phyloP scores from a whole-genome alignment of 495 filamentous ascomycete genomes.

The Penicillium coffeae region DNA sequence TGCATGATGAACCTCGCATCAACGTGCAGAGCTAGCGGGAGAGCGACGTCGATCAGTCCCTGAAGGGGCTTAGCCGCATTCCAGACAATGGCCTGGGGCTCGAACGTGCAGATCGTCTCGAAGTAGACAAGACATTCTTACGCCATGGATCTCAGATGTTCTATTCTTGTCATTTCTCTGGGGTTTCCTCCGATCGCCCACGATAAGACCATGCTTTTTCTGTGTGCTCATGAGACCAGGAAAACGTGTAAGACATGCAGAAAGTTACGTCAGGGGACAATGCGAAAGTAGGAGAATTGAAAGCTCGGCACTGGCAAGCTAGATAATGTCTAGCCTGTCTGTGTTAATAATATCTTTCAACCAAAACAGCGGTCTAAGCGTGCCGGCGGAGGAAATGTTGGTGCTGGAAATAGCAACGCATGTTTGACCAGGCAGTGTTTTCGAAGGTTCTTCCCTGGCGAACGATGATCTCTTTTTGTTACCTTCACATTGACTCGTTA shows the following conservation, averaged over 20 bases:
- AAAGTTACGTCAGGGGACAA: constrained; percentile 1
- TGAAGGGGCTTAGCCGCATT: constrained; percentile 20
- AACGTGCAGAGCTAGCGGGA: constrained; percentile 10
- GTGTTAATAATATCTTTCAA: too few species aligned
- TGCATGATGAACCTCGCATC: constrained; percentile 24
- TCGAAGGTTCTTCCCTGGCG: not conserved
- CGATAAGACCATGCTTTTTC: not conserved
- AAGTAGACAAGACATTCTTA: constrained; percentile 7
- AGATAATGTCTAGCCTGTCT: too few species aligned
- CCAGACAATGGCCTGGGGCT: constrained; percentile 10
- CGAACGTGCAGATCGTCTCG: not conserved
- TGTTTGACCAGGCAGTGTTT: not conserved
- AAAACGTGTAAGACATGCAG: constrained; percentile 28
- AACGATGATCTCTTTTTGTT: too few species aligned
- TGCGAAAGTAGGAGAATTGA: not conserved
- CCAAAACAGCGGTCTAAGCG: constrained; percentile 14
- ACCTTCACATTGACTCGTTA: too few species aligned
- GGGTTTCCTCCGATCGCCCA: not conserved
- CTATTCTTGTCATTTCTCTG: constrained; percentile 8
- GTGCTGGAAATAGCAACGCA: not conserved
- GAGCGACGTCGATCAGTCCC: constrained; percentile 13
- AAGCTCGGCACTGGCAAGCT: not conserved
- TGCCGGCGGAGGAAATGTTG: too few species aligned
- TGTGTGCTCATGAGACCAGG: constrained; percentile 10
- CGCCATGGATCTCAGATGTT: constrained; percentile 1